These are phyloP conservation scores for Salvia hispanica DNA, from an alignment of 257 asterid genomes.

Conservation along the genomic window DNA sequence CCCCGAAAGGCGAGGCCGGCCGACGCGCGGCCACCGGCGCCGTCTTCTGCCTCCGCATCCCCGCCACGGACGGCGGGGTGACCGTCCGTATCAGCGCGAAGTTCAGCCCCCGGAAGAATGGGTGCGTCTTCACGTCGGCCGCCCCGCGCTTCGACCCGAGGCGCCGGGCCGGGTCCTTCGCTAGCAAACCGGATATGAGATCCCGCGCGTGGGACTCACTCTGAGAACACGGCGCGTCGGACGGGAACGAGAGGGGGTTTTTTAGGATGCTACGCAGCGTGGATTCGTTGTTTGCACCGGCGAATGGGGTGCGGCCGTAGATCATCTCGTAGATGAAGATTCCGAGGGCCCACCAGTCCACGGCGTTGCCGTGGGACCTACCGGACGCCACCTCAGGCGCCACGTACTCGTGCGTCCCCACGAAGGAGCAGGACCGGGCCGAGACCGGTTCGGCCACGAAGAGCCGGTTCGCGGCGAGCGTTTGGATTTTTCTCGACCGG, in stretches of 20 bases:
- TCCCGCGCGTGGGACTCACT: conserved; percentile 66
- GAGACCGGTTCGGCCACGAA: conserved; percentile 89
- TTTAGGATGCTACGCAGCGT: conserved; percentile 66
- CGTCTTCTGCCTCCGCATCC: conserved; percentile 42
- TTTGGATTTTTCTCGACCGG: conserved; percentile 69
- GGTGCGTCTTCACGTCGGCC: conserved; percentile 83
- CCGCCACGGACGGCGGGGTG: conserved; percentile 60
- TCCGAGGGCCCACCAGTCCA: conserved; percentile 96
- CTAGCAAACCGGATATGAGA: conserved; percentile 55
- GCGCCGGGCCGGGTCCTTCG: conserved; percentile 65
- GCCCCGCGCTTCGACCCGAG: conserved; percentile 90
- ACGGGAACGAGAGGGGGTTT: conserved; percentile 53
- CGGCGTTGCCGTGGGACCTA: conserved; percentile 83
- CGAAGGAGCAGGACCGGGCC: conserved; percentile 83
- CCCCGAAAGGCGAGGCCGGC: conserved; percentile 46
- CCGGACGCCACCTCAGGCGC: conserved; percentile 93
- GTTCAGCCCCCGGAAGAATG: conserved; percentile 74
- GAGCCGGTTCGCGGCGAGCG: conserved; percentile 56
- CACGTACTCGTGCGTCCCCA: conserved; percentile 96
- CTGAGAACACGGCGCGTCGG: conserved; percentile 38
- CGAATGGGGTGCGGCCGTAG: conserved; percentile 84
- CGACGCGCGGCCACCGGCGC: conserved; percentile 28
- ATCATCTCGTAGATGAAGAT: conserved; percentile 83
- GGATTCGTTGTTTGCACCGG: conserved; percentile 57
- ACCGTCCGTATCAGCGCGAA: conserved; percentile 73